Evolutionary conservation across 108 stramenopile species (phyloP), one percentile per base, ranked within the genome.

Genomic region (Nitzschia sp.): DNA sequence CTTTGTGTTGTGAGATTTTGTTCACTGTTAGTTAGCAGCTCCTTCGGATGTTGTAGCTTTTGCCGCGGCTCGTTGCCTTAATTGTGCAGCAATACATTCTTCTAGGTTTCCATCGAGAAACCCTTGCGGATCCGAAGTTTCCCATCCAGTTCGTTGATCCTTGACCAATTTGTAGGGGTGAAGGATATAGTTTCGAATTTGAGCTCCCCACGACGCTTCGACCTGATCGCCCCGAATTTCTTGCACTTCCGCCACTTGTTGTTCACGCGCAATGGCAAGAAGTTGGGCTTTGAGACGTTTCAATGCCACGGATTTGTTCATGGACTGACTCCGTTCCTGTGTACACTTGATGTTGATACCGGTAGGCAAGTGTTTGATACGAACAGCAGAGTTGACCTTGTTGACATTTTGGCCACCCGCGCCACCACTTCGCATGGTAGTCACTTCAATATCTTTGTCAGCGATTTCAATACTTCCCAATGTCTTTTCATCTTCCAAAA

Each of bases 351-450:
- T 90, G 14, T 80, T 77, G 38, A 95, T 75, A n/a, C 97, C 97
- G 24, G 89, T 92, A 1, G 98, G 98, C n/a, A 95, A n/a, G 71
- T 99, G 98, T 22, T 90, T 96, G 61, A 99, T 81, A 42, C 98
- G 85, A 2, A 99, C 97, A 10, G 95, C 98, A 24, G 91, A 90
- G 59, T 97, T 95, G n/a, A 97, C 97, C 74, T 97, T 99, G 82
- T 99, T 99, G n/a, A 99, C 98, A 72, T 96, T 95, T 78, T 99
- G 98, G n/a, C 98, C 98, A 10, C 98, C 98, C 25, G 92, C 90
- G 0, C 98, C 98, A 19, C 93, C 88, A 51, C 88, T 77, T 9
- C 92, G 69, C 88, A 97, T 88, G 21, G 89, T 84, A 10, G 89
- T 92, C 15, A 94, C 85, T 58, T 92, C 93, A 65, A 91, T 67